Evolutionary conservation across 2,329 filamentous ascomycete genomes (phyloP).

Genomic region (Atkinsonella hypoxylon): DNA sequence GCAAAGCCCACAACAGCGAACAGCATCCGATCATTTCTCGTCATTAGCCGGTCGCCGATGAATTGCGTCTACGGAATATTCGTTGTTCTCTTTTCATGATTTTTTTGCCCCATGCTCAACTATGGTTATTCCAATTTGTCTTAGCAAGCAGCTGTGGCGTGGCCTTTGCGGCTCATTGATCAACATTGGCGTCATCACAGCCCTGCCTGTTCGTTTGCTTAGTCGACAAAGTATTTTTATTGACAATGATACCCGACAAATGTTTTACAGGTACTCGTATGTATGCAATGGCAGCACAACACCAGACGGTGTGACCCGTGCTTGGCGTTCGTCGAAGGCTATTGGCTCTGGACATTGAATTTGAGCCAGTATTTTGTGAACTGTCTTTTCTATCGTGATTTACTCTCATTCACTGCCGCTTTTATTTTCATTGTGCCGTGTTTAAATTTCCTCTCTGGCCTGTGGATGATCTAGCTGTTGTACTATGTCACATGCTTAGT

Average conservation of each 20-base stretch:
- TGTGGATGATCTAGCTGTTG: neutral
- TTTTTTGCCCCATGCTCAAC: neutral
- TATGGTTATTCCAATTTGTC: neutral
- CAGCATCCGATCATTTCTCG: neutral
- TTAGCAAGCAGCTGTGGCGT: neutral
- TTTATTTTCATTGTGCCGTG: neutral
- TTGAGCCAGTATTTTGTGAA: neutral
- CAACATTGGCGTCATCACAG: neutral
- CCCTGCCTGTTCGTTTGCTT: neutral
- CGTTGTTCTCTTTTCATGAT: neutral
- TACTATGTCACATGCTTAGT: too few species aligned
- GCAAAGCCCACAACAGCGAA: neutral
- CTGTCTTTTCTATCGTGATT: neutral
- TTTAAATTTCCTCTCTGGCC: neutral
- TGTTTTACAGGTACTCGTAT: constrained; percentile 1
- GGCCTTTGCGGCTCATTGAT: neutral
- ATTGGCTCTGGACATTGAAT: neutral
- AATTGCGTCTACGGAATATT: neutral
- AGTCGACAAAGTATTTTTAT: neutral
- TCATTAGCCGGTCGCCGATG: neutral
- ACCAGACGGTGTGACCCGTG: constrained; percentile 1
- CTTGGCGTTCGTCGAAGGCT: neutral
- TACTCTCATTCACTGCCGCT: neutral
- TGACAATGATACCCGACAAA: neutral
- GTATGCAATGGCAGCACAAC: neutral